Percentiles rank a stretch among this genome's conserved stretches.
Evolutionary conservation across 441 rosid species (phyloP).

Genomic region (Capsella rubella): DNA sequence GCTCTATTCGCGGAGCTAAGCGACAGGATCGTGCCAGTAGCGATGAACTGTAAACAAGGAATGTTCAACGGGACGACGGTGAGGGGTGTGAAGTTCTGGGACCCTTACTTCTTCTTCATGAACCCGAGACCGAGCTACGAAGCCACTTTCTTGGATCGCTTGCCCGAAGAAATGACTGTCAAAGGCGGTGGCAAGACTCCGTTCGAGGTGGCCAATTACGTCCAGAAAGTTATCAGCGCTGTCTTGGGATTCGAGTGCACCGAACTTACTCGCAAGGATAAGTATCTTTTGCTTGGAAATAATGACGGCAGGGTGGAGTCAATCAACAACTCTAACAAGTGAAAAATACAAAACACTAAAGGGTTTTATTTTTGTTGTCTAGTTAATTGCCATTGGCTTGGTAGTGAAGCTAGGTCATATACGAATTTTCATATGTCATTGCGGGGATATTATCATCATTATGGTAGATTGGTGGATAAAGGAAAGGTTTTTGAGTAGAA

Average conservation of each 20-base stretch:
- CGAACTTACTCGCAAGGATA: conserved; percentile 87
- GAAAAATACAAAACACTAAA: neutral
- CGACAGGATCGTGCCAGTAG: conserved; percentile 95
- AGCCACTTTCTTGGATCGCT: conserved; percentile 77
- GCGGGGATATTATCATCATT: neutral
- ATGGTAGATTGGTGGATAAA: conserved; percentile 15
- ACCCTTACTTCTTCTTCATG: conserved; percentile 93
- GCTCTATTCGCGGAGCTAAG: conserved; percentile 94
- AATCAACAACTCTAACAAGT: conserved; percentile 56
- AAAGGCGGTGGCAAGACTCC: conserved; percentile 85
- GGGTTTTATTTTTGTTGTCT: neutral
- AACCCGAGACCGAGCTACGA: conserved; percentile 91
- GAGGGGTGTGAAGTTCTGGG: conserved; percentile 96
- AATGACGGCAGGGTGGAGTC: conserved; percentile 97
- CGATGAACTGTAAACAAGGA: conserved; percentile 80
- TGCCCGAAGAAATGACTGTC: conserved; percentile 82
- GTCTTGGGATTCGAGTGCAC: conserved; percentile 83
- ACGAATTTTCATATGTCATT: neutral
- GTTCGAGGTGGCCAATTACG: conserved; percentile 90
- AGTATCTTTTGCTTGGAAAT: conserved; percentile 88
- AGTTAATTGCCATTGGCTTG: conserved; percentile 5
- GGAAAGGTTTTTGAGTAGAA: neutral
- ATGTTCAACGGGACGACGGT: conserved; percentile 94
- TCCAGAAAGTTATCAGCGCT: conserved; percentile 81
- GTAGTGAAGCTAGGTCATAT: conserved; percentile 29